phyloP scores from a whole-genome alignment of 257 asterid genomes.

The Gynochthodes officinalis region DNA sequence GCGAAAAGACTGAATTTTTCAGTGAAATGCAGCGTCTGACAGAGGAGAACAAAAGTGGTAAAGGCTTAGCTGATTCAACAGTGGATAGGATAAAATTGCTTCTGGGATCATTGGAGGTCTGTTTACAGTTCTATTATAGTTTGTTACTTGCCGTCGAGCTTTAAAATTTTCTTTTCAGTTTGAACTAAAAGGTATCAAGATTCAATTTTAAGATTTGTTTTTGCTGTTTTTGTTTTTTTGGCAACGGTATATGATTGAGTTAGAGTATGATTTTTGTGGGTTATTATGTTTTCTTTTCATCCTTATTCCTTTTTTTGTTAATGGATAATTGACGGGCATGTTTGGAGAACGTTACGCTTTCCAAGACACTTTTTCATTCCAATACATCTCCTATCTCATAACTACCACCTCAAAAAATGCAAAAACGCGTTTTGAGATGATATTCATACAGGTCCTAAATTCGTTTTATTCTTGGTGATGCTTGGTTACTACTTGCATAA shows the following conservation, averaged over 20 bases:
- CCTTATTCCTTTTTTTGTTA: no score
- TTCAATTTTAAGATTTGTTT: not conserved
- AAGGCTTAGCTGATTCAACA: constrained; percentile 21
- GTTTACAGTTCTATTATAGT: not conserved
- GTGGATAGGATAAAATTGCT: constrained; percentile 36
- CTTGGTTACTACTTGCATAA: not conserved
- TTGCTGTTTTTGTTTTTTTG: not conserved
- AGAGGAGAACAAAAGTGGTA: constrained; percentile 20
- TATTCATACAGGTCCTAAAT: no score
- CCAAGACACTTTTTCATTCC: no score
- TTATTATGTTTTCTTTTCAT: no score
- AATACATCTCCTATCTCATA: no score
- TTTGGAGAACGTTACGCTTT: no score
- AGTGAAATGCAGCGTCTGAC: constrained; percentile 34
- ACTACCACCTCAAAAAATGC: no score
- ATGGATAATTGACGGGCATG: no score
- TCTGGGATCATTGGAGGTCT: constrained; percentile 43
- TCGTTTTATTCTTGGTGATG: not conserved
- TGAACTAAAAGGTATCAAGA: no score
- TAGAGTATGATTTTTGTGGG: no score
- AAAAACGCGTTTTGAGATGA: no score
- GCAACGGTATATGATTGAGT: no score
- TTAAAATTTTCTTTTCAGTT: not conserved
- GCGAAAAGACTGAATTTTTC: constrained; percentile 26
- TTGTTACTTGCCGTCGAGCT: not conserved